phyloP scores from a whole-genome alignment of 2,329 filamentous ascomycete genomes.

The Aschersonia sp. region DNA sequence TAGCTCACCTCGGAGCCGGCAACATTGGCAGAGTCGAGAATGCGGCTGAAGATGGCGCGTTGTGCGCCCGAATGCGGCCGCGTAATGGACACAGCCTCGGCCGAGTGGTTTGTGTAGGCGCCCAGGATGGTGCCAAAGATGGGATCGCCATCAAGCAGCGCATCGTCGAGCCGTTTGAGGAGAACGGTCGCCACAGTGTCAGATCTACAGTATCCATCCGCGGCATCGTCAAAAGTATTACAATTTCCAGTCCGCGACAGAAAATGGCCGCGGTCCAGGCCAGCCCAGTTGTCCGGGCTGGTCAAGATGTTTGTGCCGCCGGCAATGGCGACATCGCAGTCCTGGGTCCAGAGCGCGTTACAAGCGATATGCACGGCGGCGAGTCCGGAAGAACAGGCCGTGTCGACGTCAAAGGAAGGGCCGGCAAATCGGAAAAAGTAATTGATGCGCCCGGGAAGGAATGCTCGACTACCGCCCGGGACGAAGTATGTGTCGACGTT shows the following conservation, averaged over 20 bases:
- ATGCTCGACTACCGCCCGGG: conserved; percentile 13
- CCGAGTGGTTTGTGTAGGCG: conserved; percentile 68
- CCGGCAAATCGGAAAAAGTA: conserved; percentile 68
- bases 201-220: conserved; percentile 71
- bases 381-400: conserved; percentile 61
- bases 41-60: conserved; percentile 47
- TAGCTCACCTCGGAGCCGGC: conserved; percentile 68
- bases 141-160: conserved; percentile 61
- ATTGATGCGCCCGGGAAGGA: conserved; percentile 40
- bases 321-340: conserved; percentile 69
- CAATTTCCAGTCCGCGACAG: conserved; percentile 38
- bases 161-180: conserved; percentile 68
- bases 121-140: conserved; percentile 64
- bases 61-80: conserved; percentile 70
- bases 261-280: conserved; percentile 64
- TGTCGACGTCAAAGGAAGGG: conserved; percentile 58
- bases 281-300: conserved; percentile 68
- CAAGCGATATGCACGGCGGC: conserved; percentile 58
- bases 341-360: conserved; percentile 52
- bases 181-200: conserved; percentile 64
- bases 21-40: conserved; percentile 59
- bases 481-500: conserved; percentile 47
- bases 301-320: conserved; percentile 67
- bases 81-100: conserved; percentile 69
- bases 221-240: conserved; percentile 70